Base-by-base conservation (phyloP, 1,139 yeast genomes). In the Zygosaccharomyces sapae region DNA sequence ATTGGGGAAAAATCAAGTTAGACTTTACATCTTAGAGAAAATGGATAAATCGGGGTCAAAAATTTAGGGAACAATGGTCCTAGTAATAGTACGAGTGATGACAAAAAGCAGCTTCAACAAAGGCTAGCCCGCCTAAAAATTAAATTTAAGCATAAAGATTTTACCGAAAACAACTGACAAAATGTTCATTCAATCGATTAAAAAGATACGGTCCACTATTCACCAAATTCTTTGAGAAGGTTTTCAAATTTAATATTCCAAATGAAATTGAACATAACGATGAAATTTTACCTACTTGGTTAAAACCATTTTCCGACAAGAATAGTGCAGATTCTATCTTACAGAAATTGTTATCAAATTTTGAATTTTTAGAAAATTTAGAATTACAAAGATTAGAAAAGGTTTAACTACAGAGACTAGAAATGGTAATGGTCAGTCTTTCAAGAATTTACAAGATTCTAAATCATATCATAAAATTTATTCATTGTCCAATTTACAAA, bases 281-380 rank as follows among this genome's bases (percentile, higher is more conserved):
- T 33, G 27, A 47, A 3, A 22, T 58, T 18, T 56, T 77, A 13
- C 85, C 85, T 2, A 49, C 47, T 2, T 80, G 86, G 86, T 58
- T 80, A 38, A 57, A 61, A 36, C 68, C 67, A 9, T 67, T 71
- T 38, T 55, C 66, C 0, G 52, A 64, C 27, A 59, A 66, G n/a
- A 61, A 59, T 3, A 66, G 74, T 0, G 61, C 71, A n/a, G 60
- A 52, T 35, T 35, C 62, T 2, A 58, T 67, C 16, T 62, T 80
- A 42, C 60, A 69, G 19, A 51, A 61, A 9, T 70, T 75, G 48
- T 76, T 79, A 54, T 62, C 67, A 47, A 74, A 70, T 49, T 74
- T 79, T 48, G 84, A 80, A 62, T 65, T 65, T 33, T 58, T 72
- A 44, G 86, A 80, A 58, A 74, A 72, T 51, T 59, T 72, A 44